These are phyloP conservation scores for Pseudofabraea citricarpa DNA, from an alignment of 2,329 filamentous ascomycete species.

Conservation along the genomic window DNA sequence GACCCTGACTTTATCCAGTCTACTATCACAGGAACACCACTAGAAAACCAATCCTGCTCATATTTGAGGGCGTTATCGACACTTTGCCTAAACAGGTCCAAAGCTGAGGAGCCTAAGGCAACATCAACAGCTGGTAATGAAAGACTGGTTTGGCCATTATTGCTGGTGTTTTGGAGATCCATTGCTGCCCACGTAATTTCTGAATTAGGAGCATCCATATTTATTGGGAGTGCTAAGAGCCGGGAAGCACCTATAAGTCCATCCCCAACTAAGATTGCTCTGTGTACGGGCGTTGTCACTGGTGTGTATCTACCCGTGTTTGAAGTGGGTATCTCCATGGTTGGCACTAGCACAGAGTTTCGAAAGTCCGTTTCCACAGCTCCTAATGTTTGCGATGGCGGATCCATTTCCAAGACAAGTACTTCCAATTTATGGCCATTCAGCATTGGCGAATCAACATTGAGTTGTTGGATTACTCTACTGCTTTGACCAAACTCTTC, in stretches of 20 bases:
- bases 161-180: constrained; percentile 41
- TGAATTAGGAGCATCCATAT: constrained; percentile 18
- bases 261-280: constrained; percentile 67
- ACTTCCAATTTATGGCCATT: constrained; percentile 62
- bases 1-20: constrained; percentile 57
- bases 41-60: constrained; percentile 69
- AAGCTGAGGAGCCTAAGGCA: constrained; percentile 53
- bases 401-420: constrained; percentile 47
- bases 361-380: constrained; percentile 37
- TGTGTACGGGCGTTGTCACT: constrained; percentile 79
- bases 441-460: constrained; percentile 58
- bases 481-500: constrained; percentile 31
- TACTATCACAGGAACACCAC: constrained; percentile 60
- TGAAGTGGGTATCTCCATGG: constrained; percentile 63
- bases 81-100: constrained; percentile 64
- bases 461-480: constrained; percentile 51
- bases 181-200: constrained; percentile 50
- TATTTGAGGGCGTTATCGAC: constrained; percentile 67
- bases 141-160: constrained; percentile 27
- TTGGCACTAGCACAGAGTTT: constrained; percentile 72
- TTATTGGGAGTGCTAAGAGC: constrained; percentile 36
- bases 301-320: constrained; percentile 59
- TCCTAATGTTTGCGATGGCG: constrained; percentile 42
- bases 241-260: constrained; percentile 65
- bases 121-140: constrained; percentile 59